These are phyloP conservation scores for Fusarium incarnatum DNA, from an alignment of 2,329 filamentous ascomycete species.

Conservation along the genomic window DNA sequence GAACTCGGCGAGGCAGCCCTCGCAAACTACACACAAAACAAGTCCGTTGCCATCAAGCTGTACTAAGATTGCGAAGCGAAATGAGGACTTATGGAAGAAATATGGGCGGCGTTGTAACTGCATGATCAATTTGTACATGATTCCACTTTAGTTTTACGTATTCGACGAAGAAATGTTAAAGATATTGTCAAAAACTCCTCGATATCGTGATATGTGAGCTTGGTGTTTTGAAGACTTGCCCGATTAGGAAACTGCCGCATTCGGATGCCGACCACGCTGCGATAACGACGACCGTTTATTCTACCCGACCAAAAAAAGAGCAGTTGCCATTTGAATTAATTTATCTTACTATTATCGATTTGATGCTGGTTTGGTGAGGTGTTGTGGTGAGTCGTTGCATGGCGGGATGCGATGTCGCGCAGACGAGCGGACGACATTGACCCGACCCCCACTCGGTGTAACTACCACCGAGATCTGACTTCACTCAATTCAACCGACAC, in stretches of 20 bases:
- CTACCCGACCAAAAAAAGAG: background rate
- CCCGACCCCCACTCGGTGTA: slow-evolving; percentile 7
- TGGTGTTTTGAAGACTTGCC: slow-evolving; percentile 10
- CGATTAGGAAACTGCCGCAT: background rate
- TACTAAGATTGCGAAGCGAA: slow-evolving; percentile 31
- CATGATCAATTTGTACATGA: slow-evolving; percentile 43
- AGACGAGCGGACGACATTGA: background rate
- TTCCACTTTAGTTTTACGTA: slow-evolving; percentile 34
- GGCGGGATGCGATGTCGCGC: background rate
- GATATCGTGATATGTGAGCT: background rate
- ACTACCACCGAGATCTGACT: slow-evolving; percentile 44
- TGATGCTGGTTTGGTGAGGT: background rate
- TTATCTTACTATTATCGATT: background rate
- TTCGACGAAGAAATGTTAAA: slow-evolving; percentile 39
- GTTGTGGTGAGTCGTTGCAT: background rate
- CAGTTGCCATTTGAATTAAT: background rate
- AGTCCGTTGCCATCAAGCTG: slow-evolving; percentile 69
- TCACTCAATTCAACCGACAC: slow-evolving; percentile 49
- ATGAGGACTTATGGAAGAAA: slow-evolving; percentile 20
- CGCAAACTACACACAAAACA: slow-evolving; percentile 75
- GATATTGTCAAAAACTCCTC: slow-evolving; percentile 17
- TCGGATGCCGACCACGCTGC: background rate
- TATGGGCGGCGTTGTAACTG: slow-evolving; percentile 36
- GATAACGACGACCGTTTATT: background rate
- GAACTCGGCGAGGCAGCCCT: slow-evolving; percentile 78